phyloP scores from a whole-genome alignment of 2,329 filamentous ascomycete genomes.

The Pyrenophora teres region DNA sequence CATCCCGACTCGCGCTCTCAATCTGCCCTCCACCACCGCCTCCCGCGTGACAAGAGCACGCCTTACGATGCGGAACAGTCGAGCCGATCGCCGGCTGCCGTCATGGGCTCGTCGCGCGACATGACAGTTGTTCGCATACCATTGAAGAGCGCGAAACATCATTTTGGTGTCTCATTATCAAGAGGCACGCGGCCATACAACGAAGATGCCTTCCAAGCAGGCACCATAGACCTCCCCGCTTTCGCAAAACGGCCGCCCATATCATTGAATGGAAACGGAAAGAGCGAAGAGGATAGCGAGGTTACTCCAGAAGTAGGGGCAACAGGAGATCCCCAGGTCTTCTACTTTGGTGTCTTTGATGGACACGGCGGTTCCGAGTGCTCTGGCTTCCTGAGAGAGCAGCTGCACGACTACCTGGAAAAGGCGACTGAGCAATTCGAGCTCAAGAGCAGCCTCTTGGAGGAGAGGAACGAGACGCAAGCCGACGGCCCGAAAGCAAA shows the following conservation, averaged over 20 bases:
- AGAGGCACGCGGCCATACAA: conserved; percentile 87
- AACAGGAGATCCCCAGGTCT: conserved; percentile 90
- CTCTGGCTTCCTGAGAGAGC: conserved; percentile 81
- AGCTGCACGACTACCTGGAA: conserved; percentile 88
- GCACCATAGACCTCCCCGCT: conserved; percentile 88
- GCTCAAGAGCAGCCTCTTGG: conserved; percentile 71
- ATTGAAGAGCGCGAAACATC: conserved; percentile 89
- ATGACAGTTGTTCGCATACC: conserved; percentile 95
- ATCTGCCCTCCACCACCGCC: conserved; percentile 74
- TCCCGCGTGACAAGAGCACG: conserved; percentile 81
- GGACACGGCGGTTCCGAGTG: conserved; percentile 92
- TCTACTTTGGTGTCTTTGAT: conserved; percentile 97
- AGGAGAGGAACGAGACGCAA: conserved; percentile 25
- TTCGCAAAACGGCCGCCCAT: conserved; percentile 85
- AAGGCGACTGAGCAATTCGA: conserved; percentile 76
- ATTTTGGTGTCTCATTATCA: conserved; percentile 81
- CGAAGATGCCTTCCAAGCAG: conserved; percentile 92
- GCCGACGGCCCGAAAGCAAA: conserved; percentile 33
- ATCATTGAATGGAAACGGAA: conserved; percentile 54
- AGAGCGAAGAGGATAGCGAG: conserved; percentile 52
- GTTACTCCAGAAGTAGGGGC: conserved; percentile 74
- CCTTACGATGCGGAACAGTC: conserved; percentile 65
- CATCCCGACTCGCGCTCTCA: conserved; percentile 78
- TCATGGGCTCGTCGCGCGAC: conserved; percentile 60
- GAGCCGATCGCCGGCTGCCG: conserved; percentile 44